Base-by-base conservation (phyloP, 768 basidiomycete species). In the Clitopilus hobsonii region DNA sequence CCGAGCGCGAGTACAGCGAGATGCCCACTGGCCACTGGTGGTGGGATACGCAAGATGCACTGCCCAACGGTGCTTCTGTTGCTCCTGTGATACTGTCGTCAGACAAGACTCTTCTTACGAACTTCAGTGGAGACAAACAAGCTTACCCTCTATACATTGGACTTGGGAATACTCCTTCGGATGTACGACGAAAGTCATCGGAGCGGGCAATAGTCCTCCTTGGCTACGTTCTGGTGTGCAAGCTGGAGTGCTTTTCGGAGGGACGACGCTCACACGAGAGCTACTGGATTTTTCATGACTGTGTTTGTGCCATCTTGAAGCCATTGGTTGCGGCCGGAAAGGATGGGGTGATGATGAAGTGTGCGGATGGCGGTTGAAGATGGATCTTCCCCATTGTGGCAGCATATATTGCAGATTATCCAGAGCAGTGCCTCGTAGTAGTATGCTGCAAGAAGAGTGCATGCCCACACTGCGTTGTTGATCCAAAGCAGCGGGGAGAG, bases 61-160 rank as follows among this genome's bases (percentile, higher is more conserved):
- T 70, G 14, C 61, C 63, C 11, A 11, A 53, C 2, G 61, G 69
- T 54, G 65, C 68, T 0, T 65, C 71, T 4, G n/a, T 74, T 1
- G 66, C 66, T 0, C 74, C 74, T 0, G 49, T 78, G 0, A 72
- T 78, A 10, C 54, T 79, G 1, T 63, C 74, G 0, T 70, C 72
- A 0, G 74, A 76, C 62, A 75, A 74, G 55, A 69, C 73, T 27
- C 41, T 61, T 54, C 57, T 78, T n/a, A 58, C 67, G 14, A 55
- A 60, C 6, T 73, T 76, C 47, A 58, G 64, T 6, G 68, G 74
- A 0, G 66, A 71, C 51, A 74, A 75, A 56, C 45, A 58, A n/a
- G 72, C 72, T 3, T 78, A 72, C 58, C 76, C 76, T 0, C 70
- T 80, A 0, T 80, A 80, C 58, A 54, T 78, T 0, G 73, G 75